A percentile compares a stretch with the other conserved stretches of the same genome.
These are phyloP conservation scores for Zygosaccharomyces siamensis DNA, from an alignment of 805 yeast genomes.

Conservation along the genomic window DNA sequence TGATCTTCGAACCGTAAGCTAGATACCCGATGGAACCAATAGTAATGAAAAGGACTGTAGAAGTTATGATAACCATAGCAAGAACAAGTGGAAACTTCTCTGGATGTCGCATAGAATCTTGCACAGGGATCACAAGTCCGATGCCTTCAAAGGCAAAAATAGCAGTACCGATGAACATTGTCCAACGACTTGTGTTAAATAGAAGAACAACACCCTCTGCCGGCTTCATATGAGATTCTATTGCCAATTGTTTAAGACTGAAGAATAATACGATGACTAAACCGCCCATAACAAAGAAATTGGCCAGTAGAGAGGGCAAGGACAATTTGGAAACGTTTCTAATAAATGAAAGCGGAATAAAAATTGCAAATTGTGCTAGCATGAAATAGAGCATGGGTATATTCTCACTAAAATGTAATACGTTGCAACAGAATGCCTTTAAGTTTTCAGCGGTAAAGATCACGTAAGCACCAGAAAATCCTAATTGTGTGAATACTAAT, in stretches of 20 bases:
- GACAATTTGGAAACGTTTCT: constrained; percentile 75
- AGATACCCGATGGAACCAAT: constrained; percentile 66
- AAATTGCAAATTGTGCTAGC: constrained; percentile 49
- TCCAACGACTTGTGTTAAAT: constrained; percentile 56
- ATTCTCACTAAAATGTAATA: constrained; percentile 34
- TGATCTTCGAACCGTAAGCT: constrained; percentile 58
- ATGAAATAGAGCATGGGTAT: constrained; percentile 45
- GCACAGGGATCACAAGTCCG: constrained; percentile 75
- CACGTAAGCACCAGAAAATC: constrained; percentile 76
- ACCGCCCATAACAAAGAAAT: constrained; percentile 62
- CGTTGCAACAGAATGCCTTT: constrained; percentile 54
- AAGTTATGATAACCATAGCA: constrained; percentile 54
- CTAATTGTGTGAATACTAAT: constrained; percentile 66
- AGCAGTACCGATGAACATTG: constrained; percentile 76
- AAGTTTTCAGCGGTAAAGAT: constrained; percentile 74
- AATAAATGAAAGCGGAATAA: constrained; percentile 65
- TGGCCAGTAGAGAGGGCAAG: constrained; percentile 65
- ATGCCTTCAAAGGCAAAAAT: constrained; percentile 88
- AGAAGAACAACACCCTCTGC: constrained; percentile 46
- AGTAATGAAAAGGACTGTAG: constrained; percentile 55
- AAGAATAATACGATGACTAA: constrained; percentile 58
- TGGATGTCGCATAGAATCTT: constrained; percentile 75
- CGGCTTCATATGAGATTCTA: constrained; percentile 38
- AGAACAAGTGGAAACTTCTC: constrained; percentile 66
- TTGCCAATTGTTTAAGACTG: constrained; percentile 36